Percentiles rank a stretch among this genome's conserved stretches.
Conservation (phyloP, 1,139 yeast species). For the Scheffersomyces cryptocercus region DNA sequence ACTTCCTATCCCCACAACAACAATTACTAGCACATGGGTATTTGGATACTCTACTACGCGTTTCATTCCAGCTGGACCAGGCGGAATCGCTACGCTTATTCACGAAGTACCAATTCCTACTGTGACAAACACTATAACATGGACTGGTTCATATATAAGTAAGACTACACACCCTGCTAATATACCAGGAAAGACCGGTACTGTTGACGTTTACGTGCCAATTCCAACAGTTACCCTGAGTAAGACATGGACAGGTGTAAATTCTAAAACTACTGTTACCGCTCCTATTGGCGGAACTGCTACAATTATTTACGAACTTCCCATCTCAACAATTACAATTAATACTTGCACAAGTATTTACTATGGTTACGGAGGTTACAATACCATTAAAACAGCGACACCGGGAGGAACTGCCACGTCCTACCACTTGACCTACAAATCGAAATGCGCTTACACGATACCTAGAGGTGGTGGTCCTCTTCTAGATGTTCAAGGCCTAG, state of each 20-base stretch:
- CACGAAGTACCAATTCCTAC: conserved; percentile 21
- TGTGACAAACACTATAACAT: conserved; percentile 15
- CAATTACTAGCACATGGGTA: conserved; percentile 14
- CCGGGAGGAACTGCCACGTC: too few relatives aligned
- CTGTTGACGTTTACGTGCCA: conserved; percentile 16
- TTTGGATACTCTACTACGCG: conserved; percentile 3
- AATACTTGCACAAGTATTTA: not conserved
- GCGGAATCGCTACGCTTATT: conserved; percentile 15
- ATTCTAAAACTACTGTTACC: conserved; percentile 7
- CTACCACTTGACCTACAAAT: too few relatives aligned
- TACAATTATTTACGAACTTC: conserved; percentile 8
- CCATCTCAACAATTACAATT: conserved; percentile 5
- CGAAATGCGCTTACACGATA: rapidly evolving
- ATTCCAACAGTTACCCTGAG: conserved; percentile 14
- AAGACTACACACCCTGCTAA: conserved; percentile 12
- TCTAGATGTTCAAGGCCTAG: too few relatives aligned
- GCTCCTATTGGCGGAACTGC: conserved; percentile 9
- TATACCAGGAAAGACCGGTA: conserved; percentile 16
- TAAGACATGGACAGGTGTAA: conserved; percentile 11
- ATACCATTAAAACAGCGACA: too few relatives aligned
- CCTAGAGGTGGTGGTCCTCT: too few relatives aligned
- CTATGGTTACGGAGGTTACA: too few relatives aligned
- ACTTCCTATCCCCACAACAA: conserved; percentile 13
- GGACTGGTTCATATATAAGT: conserved; percentile 13
- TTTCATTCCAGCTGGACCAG: conserved; percentile 1